Evolutionary conservation across 2,329 filamentous ascomycete species (phyloP), one percentile per base, ranked within the genome.

Genomic region (Aspergillus latus): DNA sequence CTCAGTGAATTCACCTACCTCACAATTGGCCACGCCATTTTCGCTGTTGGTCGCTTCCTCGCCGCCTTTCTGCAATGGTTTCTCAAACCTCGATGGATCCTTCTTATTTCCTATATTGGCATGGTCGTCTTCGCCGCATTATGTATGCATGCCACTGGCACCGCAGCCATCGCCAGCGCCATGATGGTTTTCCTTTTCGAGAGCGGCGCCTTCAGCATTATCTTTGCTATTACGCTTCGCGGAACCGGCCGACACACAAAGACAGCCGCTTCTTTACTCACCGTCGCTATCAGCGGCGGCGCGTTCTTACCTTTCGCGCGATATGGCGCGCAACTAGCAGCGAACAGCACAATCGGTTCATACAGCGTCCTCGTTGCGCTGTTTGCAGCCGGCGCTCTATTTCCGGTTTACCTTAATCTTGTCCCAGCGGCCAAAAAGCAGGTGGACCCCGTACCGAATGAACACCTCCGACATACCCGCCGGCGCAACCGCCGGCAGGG

Each of bases 181-280:
- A 72, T 83, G 52, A 71, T 86, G 60, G 64, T 82, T 46, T 84
- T 81, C 65, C 80, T 85, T 60, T 84, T 85, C 61, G 82, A 86
- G 70, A 83, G 82, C 8, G 83, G 84, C 3, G 73, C 82, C 2
- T 87, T 86, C 69, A 77, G 80, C 40, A 78, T 84, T 48, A 81
- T 85, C 53, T 87, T 82, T 61, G 82, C 81, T 10, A 81, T 84
- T 59, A 74, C 76, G 2, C 74, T 87, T 8, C 82, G 84, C 21
- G 84, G 84, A 6, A 76, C 84, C 61, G 84, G 82, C 5, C 74
- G 69, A 11, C 79, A 84, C 64, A 86, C 83, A 13, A 86, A 85
- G 63, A 76, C 80, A 32, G 84, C 80, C 6, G 76, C 79, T 5
- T 77, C 79, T 0, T 62, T 83, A 2, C 68, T 87, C 44, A 82